Percentiles rank a stretch among this genome's conserved stretches.
Conservation (phyloP, 768 basidiomycete genomes). For the Agaricus subrufescens region DNA sequence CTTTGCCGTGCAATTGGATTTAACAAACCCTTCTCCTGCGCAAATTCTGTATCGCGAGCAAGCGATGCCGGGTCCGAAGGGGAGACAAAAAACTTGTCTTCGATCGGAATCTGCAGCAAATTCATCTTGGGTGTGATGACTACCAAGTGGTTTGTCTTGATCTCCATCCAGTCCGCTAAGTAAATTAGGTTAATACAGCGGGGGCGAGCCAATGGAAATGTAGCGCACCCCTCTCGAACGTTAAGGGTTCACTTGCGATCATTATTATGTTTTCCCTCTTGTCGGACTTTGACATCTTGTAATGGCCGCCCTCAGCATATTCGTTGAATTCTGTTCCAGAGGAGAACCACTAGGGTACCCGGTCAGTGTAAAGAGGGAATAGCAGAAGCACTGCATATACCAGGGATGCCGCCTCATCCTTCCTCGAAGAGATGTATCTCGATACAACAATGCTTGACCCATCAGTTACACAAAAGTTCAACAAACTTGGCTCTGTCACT, state of each 20-base stretch:
- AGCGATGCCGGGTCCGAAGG: conserved; percentile 74
- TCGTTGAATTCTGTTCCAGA: conserved; percentile 94
- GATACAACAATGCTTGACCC: conserved; percentile 92
- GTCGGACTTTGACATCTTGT: conserved; percentile 93
- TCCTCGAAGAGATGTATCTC: conserved; percentile 88
- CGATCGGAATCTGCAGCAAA: conserved; percentile 87
- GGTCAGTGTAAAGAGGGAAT: neutral
- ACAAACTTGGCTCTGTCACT: conserved; percentile 79
- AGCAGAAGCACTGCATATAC: conserved; percentile 30
- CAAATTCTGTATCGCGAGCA: conserved; percentile 75
- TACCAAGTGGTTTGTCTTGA: conserved; percentile 93
- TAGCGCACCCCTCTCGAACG: conserved; percentile 82
- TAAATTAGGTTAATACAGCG: neutral
- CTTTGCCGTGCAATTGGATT: conserved; percentile 42
- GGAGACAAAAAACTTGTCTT: conserved; percentile 89
- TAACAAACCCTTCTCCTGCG: conserved; percentile 81
- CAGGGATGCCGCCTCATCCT: conserved; percentile 89
- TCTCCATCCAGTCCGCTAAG: conserved; percentile 97
- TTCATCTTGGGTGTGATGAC: conserved; percentile 97
- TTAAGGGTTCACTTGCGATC: conserved; percentile 92
- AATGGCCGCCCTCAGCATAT: conserved; percentile 83
- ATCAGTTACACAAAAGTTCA: conserved; percentile 97
- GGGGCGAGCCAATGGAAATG: too few species aligned
- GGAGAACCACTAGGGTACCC: conserved; percentile 72
- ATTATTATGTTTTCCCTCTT: conserved; percentile 96